Conservation (phyloP, 2,329 filamentous ascomycete genomes). For the Cytospora schulzeri region DNA sequence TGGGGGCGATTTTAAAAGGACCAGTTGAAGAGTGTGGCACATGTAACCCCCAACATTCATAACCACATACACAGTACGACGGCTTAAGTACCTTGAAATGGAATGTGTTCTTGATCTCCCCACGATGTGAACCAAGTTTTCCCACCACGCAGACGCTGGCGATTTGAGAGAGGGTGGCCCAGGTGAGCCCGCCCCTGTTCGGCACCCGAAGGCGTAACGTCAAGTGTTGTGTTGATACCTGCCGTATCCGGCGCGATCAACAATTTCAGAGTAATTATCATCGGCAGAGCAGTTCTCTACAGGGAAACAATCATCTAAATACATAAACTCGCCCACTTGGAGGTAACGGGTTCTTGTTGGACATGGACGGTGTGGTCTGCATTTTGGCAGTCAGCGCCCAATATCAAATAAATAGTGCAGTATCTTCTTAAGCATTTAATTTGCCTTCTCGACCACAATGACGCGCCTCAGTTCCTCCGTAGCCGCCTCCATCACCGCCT, state of each 20-base stretch:
- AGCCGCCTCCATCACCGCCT: neutral
- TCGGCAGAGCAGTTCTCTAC: neutral
- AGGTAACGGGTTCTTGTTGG: neutral
- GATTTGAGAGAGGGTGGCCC: too few relatives aligned
- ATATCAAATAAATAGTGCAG: neutral
- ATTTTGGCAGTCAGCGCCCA: neutral
- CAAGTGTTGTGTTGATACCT: neutral
- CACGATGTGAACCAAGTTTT: neutral
- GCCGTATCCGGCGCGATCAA: neutral
- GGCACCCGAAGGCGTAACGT: neutral
- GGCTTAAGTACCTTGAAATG: neutral
- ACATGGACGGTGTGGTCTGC: neutral
- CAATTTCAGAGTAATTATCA: neutral
- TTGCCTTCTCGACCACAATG: neutral
- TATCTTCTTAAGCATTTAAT: neutral
- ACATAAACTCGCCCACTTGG: neutral
- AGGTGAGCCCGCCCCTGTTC: neutral
- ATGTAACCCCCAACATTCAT: neutral
- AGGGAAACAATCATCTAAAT: neutral
- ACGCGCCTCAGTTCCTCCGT: neutral
- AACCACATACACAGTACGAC: neutral
- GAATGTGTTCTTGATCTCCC: neutral
- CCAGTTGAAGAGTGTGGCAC: too few relatives aligned
- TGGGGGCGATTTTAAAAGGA: neutral
- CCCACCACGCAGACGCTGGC: too few relatives aligned